A percentile compares a stretch with the other conserved stretches of the same genome.
phyloP scores from a whole-genome alignment of 208 protist species.

The Giardia duodenalis region DNA sequence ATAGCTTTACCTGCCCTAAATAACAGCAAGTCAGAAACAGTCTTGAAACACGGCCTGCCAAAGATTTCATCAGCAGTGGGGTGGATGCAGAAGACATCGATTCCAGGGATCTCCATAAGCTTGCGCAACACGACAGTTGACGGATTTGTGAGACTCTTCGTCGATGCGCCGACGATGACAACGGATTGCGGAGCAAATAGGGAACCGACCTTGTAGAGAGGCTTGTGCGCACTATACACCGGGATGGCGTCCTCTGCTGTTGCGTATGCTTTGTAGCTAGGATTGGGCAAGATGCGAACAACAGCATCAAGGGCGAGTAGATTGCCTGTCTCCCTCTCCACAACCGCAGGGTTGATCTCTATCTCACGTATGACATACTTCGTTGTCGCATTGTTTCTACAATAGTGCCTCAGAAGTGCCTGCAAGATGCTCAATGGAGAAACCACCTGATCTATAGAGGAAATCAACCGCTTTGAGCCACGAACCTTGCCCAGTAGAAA shows the following conservation, averaged over 20 bases:
- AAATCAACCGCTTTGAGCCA: neutral
- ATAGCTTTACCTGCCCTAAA: neutral
- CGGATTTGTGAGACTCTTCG: slow-evolving; percentile 20
- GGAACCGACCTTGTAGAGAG: slow-evolving; percentile 34
- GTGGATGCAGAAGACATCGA: neutral
- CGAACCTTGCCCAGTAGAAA: neutral
- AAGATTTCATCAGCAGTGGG: neutral
- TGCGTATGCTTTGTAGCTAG: neutral
- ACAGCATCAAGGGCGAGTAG: slow-evolving; percentile 40
- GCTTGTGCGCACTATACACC: slow-evolving; percentile 27
- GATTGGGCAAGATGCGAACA: neutral
- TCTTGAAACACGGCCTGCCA: neutral
- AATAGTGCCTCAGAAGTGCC: too few species aligned
- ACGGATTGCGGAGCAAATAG: slow-evolving; percentile 34
- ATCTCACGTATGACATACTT: slow-evolving; percentile 30
- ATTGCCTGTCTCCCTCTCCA: neutral
- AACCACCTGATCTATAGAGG: neutral
- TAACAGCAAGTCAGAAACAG: neutral
- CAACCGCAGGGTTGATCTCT: slow-evolving; percentile 40
- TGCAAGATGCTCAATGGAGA: neutral
- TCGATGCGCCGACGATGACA: slow-evolving; percentile 37
- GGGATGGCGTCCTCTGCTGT: too few species aligned
- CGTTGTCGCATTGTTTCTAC: neutral
- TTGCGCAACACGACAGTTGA: slow-evolving; percentile 35
- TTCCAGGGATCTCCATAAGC: neutral